A percentile compares a stretch with the other conserved stretches of the same genome.
Evolutionary conservation across 2,329 filamentous ascomycete genomes (phyloP).

Genomic region (Claviceps sp.): DNA sequence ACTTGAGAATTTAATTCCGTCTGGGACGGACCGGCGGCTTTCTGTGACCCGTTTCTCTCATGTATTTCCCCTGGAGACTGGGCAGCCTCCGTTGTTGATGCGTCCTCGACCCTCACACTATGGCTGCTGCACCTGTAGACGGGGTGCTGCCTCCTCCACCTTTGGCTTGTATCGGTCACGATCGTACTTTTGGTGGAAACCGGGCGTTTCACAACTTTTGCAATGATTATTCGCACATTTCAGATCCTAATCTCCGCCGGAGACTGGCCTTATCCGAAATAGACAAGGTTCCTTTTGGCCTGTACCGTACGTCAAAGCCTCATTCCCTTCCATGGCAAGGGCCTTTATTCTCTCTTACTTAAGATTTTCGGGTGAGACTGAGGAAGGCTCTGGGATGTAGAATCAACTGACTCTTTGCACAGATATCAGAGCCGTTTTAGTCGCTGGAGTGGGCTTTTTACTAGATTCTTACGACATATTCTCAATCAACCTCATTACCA

Average conservation of each 20-base stretch:
- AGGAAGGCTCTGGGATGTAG: background rate
- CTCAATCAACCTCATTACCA: constrained; percentile 61
- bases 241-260: constrained; percentile 63
- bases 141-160: constrained; percentile 30
- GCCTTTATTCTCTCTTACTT: background rate
- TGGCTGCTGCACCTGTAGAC: constrained; percentile 18
- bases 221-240: constrained; percentile 51
- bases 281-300: constrained; percentile 64
- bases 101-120: constrained; percentile 9
- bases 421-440: constrained; percentile 57
- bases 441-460: constrained; percentile 74
- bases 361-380: background rate
- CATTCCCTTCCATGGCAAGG: background rate
- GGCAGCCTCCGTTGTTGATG: constrained; percentile 6
- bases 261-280: constrained; percentile 66
- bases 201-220: constrained; percentile 63
- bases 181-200: constrained; percentile 46
- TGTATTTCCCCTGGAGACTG: constrained; percentile 13
- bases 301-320: constrained; percentile 39
- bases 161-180: constrained; percentile 19
- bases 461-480: constrained; percentile 75
- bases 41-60: constrained; percentile 5
- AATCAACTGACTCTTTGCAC: background rate
- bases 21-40: background rate
- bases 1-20: background rate